phyloP scores from a whole-genome alignment of 441 rosid species.

The Jatropha podagrica region DNA sequence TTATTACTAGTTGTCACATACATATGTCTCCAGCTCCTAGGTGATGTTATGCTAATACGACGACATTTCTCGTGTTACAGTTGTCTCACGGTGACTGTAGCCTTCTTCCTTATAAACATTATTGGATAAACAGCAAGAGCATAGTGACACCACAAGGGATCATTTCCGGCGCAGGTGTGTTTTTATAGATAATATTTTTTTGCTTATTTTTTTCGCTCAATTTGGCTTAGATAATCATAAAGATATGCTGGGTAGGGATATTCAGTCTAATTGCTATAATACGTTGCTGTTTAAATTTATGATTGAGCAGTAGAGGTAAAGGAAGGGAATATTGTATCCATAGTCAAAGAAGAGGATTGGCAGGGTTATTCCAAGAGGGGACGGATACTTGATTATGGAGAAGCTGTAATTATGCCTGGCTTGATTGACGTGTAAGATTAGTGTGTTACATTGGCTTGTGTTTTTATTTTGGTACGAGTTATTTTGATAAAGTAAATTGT shows the following conservation, averaged over 20 bases:
- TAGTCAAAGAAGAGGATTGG: slow-evolving; percentile 73
- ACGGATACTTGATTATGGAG: slow-evolving; percentile 63
- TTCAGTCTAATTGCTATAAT: not conserved
- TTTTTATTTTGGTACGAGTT: not conserved
- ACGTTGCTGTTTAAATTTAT: slow-evolving; percentile 15
- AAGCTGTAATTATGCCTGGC: slow-evolving; percentile 95
- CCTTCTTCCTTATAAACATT: slow-evolving; percentile 65
- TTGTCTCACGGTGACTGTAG: slow-evolving; percentile 46
- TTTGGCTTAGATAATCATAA: not conserved
- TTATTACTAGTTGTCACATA: not conserved
- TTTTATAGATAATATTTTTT: not conserved
- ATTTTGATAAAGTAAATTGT: not conserved
- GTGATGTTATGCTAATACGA: not conserved
- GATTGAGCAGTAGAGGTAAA: slow-evolving; percentile 67
- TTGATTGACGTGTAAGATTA: slow-evolving; percentile 76
- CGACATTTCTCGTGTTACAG: slow-evolving; percentile 21
- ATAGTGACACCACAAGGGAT: slow-evolving; percentile 69
- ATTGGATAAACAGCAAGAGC: slow-evolving; percentile 71
- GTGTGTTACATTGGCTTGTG: slow-evolving; percentile 3
- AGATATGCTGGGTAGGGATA: not conserved
- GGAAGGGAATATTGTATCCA: slow-evolving; percentile 53
- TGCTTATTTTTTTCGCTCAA: not conserved
- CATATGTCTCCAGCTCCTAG: not conserved
- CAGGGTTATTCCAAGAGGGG: slow-evolving; percentile 38
- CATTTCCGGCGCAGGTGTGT: slow-evolving; percentile 78